These are phyloP conservation scores for Medicago truncatula DNA, from an alignment of 306 rosid genomes.

Conservation along the genomic window DNA sequence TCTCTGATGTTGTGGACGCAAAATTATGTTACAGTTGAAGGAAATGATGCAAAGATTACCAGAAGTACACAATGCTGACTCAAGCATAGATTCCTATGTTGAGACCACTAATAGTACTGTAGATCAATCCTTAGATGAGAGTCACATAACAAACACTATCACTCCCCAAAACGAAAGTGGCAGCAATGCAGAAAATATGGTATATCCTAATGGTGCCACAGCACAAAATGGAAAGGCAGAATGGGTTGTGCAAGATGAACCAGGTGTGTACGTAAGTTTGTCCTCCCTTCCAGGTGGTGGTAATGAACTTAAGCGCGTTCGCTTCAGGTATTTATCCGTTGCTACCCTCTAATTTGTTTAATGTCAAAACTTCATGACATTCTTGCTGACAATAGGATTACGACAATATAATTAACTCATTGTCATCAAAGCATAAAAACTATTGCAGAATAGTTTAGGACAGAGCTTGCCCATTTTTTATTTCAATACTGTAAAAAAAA, in stretches of 20 bases:
- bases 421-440: neutral
- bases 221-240: constrained; percentile 62
- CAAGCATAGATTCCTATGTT: constrained; percentile 44
- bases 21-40: constrained; percentile 66
- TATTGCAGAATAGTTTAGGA: constrained; percentile 26
- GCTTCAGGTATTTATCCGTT: constrained; percentile 79
- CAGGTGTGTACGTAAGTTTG: constrained; percentile 86
- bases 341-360: constrained; percentile 16
- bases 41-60: constrained; percentile 68
- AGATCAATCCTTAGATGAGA: constrained; percentile 56
- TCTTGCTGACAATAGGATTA: constrained; percentile 5
- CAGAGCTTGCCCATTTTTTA: no score
- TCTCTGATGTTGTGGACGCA: constrained; percentile 45
- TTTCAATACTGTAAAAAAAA: no score
- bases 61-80: constrained; percentile 55
- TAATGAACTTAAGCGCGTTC: constrained; percentile 87
- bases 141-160: constrained; percentile 44
- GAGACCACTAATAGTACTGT: constrained; percentile 46
- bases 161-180: constrained; percentile 52
- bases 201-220: constrained; percentile 57
- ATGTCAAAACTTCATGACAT: constrained; percentile 26
- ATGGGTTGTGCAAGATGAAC: constrained; percentile 91
- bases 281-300: constrained; percentile 67
- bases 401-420: neutral
- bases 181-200: constrained; percentile 51